phyloP scores from a whole-genome alignment of 495 filamentous ascomycete species.

The Saxophila tyrrhenica region DNA sequence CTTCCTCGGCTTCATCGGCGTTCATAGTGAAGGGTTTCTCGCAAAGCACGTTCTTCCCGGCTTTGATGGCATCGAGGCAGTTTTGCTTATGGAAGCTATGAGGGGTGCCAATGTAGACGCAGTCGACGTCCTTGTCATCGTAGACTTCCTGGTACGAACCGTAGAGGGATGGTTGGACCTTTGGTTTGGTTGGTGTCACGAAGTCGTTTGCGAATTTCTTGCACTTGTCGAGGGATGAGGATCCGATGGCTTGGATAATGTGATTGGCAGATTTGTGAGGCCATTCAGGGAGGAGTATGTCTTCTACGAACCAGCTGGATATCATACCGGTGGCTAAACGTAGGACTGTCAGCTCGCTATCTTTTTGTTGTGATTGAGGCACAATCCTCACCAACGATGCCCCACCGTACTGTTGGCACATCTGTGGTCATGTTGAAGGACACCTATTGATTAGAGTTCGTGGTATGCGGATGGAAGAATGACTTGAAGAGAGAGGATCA shows the following conservation, averaged over 20 bases:
- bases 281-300: constrained; percentile 19
- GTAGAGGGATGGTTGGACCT: constrained; percentile 22
- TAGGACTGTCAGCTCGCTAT: neutral
- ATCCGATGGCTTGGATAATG: constrained; percentile 28
- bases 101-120: constrained; percentile 37
- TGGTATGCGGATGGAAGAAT: too few relatives aligned
- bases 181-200: constrained; percentile 1
- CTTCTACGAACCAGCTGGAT: constrained; percentile 25
- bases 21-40: constrained; percentile 37
- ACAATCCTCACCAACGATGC: constrained; percentile 7
- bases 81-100: constrained; percentile 33
- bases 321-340: constrained; percentile 21
- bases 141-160: constrained; percentile 29
- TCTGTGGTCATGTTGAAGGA: neutral
- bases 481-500: too few relatives aligned
- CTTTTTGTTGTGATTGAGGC: neutral
- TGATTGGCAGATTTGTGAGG: constrained; percentile 24
- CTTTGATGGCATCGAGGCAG: constrained; percentile 33
- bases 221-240: constrained; percentile 26
- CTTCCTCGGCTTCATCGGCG: constrained; percentile 27
- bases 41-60: constrained; percentile 34
- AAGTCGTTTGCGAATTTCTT: constrained; percentile 22
- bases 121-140: constrained; percentile 31
- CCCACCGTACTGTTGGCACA: constrained; percentile 11
- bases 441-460: too few relatives aligned